These are phyloP conservation scores for Aurantiochytrium sp. DNA, from an alignment of 108 stramenopile genomes.

Conservation along the genomic window DNA sequence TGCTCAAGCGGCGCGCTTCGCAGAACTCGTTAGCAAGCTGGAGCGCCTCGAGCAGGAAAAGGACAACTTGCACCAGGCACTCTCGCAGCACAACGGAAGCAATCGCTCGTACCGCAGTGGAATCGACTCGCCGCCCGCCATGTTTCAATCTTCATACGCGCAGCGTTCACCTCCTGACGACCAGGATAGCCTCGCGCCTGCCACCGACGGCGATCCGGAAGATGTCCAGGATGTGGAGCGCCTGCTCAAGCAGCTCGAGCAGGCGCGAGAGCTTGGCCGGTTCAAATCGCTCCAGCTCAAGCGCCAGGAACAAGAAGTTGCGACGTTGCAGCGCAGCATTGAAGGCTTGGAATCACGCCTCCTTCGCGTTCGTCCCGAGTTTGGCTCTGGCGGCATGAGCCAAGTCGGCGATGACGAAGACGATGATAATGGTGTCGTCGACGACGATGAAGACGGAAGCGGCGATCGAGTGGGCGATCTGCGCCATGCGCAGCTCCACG, in stretches of 20 bases:
- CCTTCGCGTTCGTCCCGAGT: neutral
- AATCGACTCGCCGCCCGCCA: neutral
- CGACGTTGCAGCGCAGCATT: neutral
- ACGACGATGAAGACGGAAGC: neutral
- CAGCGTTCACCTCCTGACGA: neutral
- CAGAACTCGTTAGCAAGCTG: neutral
- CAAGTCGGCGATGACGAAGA: neutral
- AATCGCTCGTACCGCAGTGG: neutral
- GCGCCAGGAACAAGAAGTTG: slow-evolving; percentile 14
- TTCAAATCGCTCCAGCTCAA: neutral
- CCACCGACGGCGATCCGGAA: neutral
- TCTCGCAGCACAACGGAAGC: neutral
- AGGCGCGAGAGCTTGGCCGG: slow-evolving; percentile 1
- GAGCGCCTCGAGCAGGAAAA: slow-evolving; percentile 2
- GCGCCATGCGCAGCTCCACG: neutral
- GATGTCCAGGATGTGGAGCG: neutral
- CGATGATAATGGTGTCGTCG: neutral
- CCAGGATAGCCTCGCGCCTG: neutral
- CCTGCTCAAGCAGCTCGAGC: neutral
- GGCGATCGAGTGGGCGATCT: neutral
- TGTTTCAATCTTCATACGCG: neutral
- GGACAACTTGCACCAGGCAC: neutral
- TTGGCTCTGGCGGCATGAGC: neutral
- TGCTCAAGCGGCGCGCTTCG: neutral
- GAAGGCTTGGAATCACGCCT: neutral